These are phyloP conservation scores for Halocafeteria seosinensis DNA, from an alignment of 108 stramenopile genomes.

Conservation along the genomic window DNA sequence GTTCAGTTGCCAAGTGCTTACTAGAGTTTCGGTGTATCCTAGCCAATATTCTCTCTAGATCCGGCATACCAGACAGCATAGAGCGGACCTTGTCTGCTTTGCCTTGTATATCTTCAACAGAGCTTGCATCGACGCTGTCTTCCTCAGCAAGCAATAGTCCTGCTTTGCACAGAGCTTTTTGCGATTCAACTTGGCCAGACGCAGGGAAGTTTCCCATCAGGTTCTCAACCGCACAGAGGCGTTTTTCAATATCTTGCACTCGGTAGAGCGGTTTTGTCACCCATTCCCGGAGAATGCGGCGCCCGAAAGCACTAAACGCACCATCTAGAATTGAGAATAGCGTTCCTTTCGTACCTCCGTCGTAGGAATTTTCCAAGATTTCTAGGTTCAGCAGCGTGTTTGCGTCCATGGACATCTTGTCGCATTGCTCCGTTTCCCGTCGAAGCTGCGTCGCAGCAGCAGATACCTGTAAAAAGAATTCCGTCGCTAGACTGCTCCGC, in stretches of 20 bases:
- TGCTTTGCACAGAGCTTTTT: too few relatives aligned
- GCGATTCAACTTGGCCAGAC: too few relatives aligned
- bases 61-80: constrained; percentile 57
- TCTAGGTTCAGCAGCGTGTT: constrained; percentile 84
- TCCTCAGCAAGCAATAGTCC: too few relatives aligned
- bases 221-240: constrained; percentile 80
- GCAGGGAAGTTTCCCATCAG: too few relatives aligned
- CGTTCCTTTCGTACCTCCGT: constrained; percentile 48
- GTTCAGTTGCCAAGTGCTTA: constrained; percentile 26
- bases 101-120: constrained; percentile 12
- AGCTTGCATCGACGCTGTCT: too few relatives aligned
- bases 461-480: too few relatives aligned
- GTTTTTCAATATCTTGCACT: constrained; percentile 60
- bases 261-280: constrained; percentile 70
- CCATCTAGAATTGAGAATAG: constrained; percentile 73
- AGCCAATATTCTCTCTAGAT: constrained; percentile 76
- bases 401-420: constrained; percentile 77
- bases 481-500: too few relatives aligned
- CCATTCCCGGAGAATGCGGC: constrained; percentile 79
- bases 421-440: neutral
- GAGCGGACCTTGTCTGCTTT: constrained; percentile 52
- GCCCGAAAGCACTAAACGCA: constrained; percentile 73
- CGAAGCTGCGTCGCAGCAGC: neutral
- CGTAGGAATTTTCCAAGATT: constrained; percentile 53
- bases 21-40: constrained; percentile 74